Base-by-base conservation (phyloP, 441 rosid species). In the Gossypium laxum region DNA sequence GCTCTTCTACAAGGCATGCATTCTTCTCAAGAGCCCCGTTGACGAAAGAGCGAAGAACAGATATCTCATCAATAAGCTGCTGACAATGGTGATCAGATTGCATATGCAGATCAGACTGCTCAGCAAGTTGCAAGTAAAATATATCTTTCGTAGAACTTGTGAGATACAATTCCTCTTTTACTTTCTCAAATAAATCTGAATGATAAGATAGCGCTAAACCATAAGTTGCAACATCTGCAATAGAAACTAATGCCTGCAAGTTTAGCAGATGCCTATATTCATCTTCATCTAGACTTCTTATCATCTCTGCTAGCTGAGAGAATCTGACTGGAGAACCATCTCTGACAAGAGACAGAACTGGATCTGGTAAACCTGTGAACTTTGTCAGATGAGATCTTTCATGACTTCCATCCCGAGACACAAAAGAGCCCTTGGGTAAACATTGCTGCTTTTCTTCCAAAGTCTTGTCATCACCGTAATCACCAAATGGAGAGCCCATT, bases 161-260 rank as follows among this genome's bases (percentile, higher is more conserved):
- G 50, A 91, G 78, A 75, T 85, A 88, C 41, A 95, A 78, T 71
- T 92, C 96, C 75, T 90, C 93, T 63, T 82, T 84, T 61, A 95
- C 76, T 81, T 81, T 85, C 75, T 84, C 96, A 55, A 82, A 67
- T 11, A 63, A 80, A 79, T 69, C 81, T 5, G 47, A 48, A 74
- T 15, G 8, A 72, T 26, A 68, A 12, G 48, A 58, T 58, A 75
- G 69, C 11, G 61, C 30, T 30, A 79, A 77, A 74, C 47, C 54
- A 70, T 67, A 76, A 55, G 70, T 70, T 70, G 79, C 86, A 24
- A 75, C 50, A 43, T 73, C 77, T 41, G 69, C 77, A 71, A 70
- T 57, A 43, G 82, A 74, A 82, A 73, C 75, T 18, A 74, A 71
- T 62, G 51, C 86, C 72, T 89, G 87, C 34, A 87, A 84, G 66